Evolutionary conservation across 2,329 filamentous ascomycete species (phyloP).

Genomic region (Sporothrix schenckii): DNA sequence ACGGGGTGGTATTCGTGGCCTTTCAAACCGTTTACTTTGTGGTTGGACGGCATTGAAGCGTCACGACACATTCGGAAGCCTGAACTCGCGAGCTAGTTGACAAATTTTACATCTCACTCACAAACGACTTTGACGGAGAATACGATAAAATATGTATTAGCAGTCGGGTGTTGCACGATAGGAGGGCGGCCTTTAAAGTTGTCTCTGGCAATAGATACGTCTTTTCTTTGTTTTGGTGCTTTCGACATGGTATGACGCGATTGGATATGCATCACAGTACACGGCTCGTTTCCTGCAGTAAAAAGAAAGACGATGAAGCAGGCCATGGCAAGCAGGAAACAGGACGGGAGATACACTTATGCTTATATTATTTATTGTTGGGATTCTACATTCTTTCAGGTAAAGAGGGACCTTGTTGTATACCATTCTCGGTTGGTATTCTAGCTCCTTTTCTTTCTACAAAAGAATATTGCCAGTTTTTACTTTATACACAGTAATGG

Average conservation of each 20-base stretch:
- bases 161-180: too few relatives aligned
- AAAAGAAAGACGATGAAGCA: neutral
- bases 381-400: too few relatives aligned
- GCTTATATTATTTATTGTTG: too few relatives aligned
- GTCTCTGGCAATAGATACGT: neutral
- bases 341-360: neutral
- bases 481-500: too few relatives aligned
- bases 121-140: neutral
- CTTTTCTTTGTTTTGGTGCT: neutral
- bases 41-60: neutral
- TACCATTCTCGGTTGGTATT: too few relatives aligned
- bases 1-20: neutral
- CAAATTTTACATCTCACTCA: neutral
- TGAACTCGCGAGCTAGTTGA: neutral
- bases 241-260: neutral
- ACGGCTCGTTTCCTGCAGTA: neutral
- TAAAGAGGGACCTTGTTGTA: too few relatives aligned
- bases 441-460: too few relatives aligned
- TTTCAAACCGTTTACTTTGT: neutral
- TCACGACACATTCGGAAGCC: neutral
- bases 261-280: neutral
- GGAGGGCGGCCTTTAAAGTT: too few relatives aligned
- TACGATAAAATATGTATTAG: neutral
- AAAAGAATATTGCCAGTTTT: too few relatives aligned
- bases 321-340: neutral